phyloP scores from a whole-genome alignment of 306 rosid species.

The Luffa acutangula region DNA sequence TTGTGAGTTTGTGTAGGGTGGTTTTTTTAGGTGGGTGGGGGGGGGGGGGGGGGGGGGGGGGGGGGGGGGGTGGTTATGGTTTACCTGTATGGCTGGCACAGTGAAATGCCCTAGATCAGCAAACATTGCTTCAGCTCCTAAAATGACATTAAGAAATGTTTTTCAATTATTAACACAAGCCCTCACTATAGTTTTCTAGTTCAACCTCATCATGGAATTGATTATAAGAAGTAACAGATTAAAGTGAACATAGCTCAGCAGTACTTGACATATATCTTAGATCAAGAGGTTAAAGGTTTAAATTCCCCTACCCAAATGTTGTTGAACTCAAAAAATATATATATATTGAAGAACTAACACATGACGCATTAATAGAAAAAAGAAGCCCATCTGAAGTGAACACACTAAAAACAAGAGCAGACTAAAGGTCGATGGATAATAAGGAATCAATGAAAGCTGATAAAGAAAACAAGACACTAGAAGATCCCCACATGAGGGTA shows the following conservation, averaged over 20 bases:
- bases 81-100: conserved; percentile 80
- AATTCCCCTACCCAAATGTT: too few species aligned
- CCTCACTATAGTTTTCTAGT: background rate
- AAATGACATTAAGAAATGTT: conserved; percentile 9
- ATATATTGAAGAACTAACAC: too few species aligned
- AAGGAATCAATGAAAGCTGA: background rate
- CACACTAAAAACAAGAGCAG: background rate
- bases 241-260: too few species aligned
- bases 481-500: background rate
- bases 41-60: background rate
- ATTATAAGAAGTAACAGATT: background rate
- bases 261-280: too few species aligned
- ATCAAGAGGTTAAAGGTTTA: too few species aligned
- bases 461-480: background rate
- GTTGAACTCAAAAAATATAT: too few species aligned
- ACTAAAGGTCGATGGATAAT: background rate
- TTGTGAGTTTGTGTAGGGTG: background rate
- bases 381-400: background rate
- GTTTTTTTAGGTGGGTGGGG: background rate
- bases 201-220: background rate
- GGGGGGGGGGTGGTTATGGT: background rate
- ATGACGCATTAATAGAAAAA: background rate
- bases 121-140: conserved; percentile 99
- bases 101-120: conserved; percentile 95
- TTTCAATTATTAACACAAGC: background rate